Evolutionary conservation across 768 basidiomycete genomes (phyloP).

Genomic region (Lentinula aciculospora): DNA sequence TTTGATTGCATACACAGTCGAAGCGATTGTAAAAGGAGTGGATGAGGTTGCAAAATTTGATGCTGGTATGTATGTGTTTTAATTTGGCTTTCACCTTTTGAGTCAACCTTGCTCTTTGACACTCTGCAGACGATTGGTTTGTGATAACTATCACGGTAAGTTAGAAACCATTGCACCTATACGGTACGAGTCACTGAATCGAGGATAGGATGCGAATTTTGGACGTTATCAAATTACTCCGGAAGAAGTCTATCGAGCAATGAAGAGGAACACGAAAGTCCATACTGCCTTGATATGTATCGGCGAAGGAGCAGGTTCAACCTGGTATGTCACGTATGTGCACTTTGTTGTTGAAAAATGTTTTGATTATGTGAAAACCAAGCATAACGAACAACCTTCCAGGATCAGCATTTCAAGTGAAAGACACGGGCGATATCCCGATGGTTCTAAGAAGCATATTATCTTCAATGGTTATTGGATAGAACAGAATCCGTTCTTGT

Average conservation of each 20-base stretch:
- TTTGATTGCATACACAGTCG: constrained; percentile 32
- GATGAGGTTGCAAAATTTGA: constrained; percentile 55
- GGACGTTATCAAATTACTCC: constrained; percentile 55
- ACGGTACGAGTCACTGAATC: neutral
- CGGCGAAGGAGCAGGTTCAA: constrained; percentile 60
- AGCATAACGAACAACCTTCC: constrained; percentile 63
- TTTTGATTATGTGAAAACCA: no score
- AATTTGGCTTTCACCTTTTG: neutral
- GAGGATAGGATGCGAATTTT: constrained; percentile 57
- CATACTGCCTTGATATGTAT: constrained; percentile 65
- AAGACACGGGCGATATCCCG: constrained; percentile 60
- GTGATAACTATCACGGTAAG: constrained; percentile 60
- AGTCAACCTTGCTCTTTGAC: neutral
- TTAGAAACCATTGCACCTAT: neutral
- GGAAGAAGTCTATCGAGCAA: constrained; percentile 50
- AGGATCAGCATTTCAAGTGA: constrained; percentile 53
- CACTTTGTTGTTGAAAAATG: no score
- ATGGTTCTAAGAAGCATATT: constrained; percentile 58
- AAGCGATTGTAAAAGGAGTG: constrained; percentile 62
- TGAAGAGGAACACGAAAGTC: constrained; percentile 59
- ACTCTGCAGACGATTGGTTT: constrained; percentile 55
- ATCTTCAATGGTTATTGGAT: constrained; percentile 37
- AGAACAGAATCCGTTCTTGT: no score
- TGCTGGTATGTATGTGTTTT: constrained; percentile 41
- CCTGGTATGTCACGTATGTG: constrained; percentile 53